A percentile compares a stretch with the other conserved stretches of the same genome.
These are phyloP conservation scores for Earliella scabrosa DNA, from an alignment of 1,284 basidiomycete genomes.

Conservation along the genomic window DNA sequence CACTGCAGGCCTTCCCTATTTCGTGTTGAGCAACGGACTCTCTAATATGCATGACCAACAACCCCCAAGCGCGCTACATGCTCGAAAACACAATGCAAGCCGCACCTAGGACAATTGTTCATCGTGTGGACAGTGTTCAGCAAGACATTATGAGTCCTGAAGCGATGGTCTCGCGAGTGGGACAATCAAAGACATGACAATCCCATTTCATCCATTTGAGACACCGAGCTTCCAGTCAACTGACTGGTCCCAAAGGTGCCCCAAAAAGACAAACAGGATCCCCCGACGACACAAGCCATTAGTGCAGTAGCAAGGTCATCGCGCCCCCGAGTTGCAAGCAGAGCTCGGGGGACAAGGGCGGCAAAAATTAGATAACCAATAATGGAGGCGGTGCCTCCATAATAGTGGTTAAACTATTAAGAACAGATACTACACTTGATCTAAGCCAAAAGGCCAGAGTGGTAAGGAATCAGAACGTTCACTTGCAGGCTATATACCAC, in stretches of 20 bases:
- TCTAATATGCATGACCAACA: no score
- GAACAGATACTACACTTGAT: constrained; percentile 97
- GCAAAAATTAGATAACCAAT: constrained; percentile 35
- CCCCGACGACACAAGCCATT: constrained; percentile 22
- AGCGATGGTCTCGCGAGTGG: neutral
- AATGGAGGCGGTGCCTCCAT: constrained; percentile 43
- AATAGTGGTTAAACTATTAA: constrained; percentile 84
- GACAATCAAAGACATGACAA: neutral
- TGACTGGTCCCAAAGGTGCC: constrained; percentile 17
- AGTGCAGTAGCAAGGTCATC: constrained; percentile 30
- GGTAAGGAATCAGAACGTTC: constrained; percentile 44
- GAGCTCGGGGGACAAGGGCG: constrained; percentile 27
- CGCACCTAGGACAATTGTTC: no score
- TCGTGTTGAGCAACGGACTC: no score
- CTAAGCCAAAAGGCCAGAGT: constrained; percentile 96
- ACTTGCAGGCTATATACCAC: constrained; percentile 3
- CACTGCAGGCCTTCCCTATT: no score
- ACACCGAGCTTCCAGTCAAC: constrained; percentile 17
- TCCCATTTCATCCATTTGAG: constrained; percentile 17
- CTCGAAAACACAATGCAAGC: no score
- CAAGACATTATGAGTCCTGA: no score
- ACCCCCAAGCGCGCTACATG: no score
- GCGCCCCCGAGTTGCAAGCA: constrained; percentile 29
- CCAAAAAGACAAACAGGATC: constrained; percentile 20
- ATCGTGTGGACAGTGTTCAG: no score